Conservation (phyloP, 163 green algal genomes). For the Prototheca stagnorum region DNA sequence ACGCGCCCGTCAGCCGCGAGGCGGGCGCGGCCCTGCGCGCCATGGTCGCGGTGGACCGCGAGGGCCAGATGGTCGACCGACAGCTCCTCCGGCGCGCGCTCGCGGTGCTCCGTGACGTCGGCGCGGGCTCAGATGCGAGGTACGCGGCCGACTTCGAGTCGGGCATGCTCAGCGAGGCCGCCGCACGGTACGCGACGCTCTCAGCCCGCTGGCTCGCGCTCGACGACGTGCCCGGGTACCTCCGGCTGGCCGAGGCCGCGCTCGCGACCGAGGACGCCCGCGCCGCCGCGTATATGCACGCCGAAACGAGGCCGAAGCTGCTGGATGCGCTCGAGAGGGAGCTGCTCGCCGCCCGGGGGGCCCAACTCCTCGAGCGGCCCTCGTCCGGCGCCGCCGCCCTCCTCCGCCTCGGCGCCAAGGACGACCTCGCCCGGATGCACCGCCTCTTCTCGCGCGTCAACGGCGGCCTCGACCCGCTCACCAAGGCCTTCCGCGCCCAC, state of each 20-base stretch:
- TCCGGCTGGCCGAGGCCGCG: constrained; percentile 72
- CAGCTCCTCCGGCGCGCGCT: constrained; percentile 85
- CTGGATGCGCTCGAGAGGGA: constrained; percentile 67
- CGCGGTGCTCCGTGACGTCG: constrained; percentile 72
- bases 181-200: constrained; percentile 64
- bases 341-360: constrained; percentile 73
- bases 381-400: constrained; percentile 67
- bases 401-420: constrained; percentile 69
- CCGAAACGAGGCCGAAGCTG: constrained; percentile 62
- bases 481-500: constrained; percentile 72
- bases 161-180: constrained; percentile 57
- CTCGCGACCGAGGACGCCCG: constrained; percentile 70
- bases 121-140: constrained; percentile 73
- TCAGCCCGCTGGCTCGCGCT: constrained; percentile 39
- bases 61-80: constrained; percentile 82
- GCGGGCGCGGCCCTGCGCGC: constrained; percentile 68
- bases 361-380: constrained; percentile 87
- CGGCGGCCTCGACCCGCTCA: constrained; percentile 72
- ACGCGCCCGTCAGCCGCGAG: constrained; percentile 51
- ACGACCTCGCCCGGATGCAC: constrained; percentile 91
- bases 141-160: constrained; percentile 94
- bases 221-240: constrained; percentile 72
- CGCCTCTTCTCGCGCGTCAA: constrained; percentile 81
- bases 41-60: constrained; percentile 72
- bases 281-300: constrained; percentile 80